Percentiles rank a stretch among this genome's conserved stretches.
Conservation (phyloP, 129 eudicot species). For the Chrysanthemum makinoi region DNA sequence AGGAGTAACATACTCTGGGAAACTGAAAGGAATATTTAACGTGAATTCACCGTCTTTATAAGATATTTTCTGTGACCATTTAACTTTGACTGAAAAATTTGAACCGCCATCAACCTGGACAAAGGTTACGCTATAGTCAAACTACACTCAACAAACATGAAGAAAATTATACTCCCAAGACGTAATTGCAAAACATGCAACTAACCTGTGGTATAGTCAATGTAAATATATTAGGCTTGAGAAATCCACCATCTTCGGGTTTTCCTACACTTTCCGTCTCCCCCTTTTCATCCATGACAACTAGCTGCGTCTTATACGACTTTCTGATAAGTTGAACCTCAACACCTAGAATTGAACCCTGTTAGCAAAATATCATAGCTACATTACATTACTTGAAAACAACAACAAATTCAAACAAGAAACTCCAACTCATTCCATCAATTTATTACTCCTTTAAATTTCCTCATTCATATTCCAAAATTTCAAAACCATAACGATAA, state of each 20-base stretch:
- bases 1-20: constrained; percentile 91
- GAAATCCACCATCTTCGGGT: constrained; percentile 67
- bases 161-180: neutral
- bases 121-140: neutral
- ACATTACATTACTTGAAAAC: constrained; percentile 34
- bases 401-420: neutral
- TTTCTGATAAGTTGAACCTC: constrained; percentile 50
- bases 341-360: constrained; percentile 90
- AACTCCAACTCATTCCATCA: neutral
- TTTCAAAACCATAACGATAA: too few species aligned
- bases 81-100: constrained; percentile 60
- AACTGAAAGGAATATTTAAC: constrained; percentile 66
- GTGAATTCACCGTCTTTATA: constrained; percentile 63
- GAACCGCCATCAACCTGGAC: constrained; percentile 88
- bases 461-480: too few species aligned
- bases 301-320: constrained; percentile 48
- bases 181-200: too few species aligned
- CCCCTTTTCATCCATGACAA: constrained; percentile 42
- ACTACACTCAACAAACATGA: neutral
- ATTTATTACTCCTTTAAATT: too few species aligned
- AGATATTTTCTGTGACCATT: constrained; percentile 75
- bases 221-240: constrained; percentile 68
- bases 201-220: constrained; percentile 73
- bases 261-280: constrained; percentile 37
- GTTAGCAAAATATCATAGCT: constrained; percentile 49